These are phyloP conservation scores for Gastrolobium bilobum DNA, from an alignment of 306 rosid genomes.

Conservation along the genomic window DNA sequence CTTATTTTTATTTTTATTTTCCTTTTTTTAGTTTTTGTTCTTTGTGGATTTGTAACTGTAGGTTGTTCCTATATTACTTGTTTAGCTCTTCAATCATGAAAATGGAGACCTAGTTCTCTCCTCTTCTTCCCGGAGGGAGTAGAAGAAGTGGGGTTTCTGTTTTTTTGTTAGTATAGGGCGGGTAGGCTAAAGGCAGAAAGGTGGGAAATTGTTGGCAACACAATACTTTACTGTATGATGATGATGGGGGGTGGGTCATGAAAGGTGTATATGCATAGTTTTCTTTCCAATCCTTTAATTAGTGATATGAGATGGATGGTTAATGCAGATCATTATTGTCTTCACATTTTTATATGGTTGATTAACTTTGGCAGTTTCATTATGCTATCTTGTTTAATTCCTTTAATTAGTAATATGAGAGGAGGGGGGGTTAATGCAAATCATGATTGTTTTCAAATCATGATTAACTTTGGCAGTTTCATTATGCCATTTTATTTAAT, in stretches of 20 bases:
- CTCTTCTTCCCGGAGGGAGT: constrained; percentile 47
- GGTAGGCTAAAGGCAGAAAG: constrained; percentile 54
- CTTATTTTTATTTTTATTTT: constrained; percentile 37
- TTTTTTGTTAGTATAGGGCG: constrained; percentile 58
- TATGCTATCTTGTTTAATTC: constrained; percentile 40
- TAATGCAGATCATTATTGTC: constrained; percentile 75
- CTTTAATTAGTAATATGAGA: too few species aligned
- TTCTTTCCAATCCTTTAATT: constrained; percentile 61
- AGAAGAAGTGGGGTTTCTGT: constrained; percentile 60
- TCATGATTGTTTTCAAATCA: constrained; percentile 69
- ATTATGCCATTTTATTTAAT: constrained; percentile 44
- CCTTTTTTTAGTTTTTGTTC: constrained; percentile 44
- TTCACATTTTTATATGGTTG: constrained; percentile 45
- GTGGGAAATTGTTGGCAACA: constrained; percentile 60
- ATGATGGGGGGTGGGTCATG: constrained; percentile 62
- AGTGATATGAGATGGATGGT: constrained; percentile 70
- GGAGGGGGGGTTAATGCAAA: constrained; percentile 57
- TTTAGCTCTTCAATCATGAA: constrained; percentile 58
- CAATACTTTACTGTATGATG: constrained; percentile 70
- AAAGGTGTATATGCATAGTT: constrained; percentile 88
- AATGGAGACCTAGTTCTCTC: constrained; percentile 58
- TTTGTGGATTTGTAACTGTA: constrained; percentile 50
- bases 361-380: constrained; percentile 48
- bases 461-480: constrained; percentile 46
- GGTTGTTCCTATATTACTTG: constrained; percentile 50